A percentile compares a stretch with the other conserved stretches of the same genome.
Conservation (phyloP, 2,329 filamentous ascomycete genomes). For the Blumeriella jaapii region DNA sequence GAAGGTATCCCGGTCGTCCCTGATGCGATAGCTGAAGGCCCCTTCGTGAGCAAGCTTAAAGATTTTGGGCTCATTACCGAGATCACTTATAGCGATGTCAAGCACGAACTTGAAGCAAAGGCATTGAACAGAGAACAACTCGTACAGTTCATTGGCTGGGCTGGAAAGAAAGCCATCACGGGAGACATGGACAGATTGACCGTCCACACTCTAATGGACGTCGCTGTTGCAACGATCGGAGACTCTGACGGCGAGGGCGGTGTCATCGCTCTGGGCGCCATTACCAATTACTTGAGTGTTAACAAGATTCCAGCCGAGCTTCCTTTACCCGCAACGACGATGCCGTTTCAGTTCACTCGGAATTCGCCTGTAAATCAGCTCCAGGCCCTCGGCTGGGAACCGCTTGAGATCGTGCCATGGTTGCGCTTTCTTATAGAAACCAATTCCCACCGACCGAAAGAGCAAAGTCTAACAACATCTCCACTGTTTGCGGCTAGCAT, state of each 20-base stretch:
- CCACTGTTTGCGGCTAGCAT: conserved; percentile 66
- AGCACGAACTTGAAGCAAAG: conserved; percentile 68
- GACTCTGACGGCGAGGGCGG: conserved; percentile 48
- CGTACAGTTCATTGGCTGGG: conserved; percentile 75
- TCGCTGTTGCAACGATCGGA: conserved; percentile 62
- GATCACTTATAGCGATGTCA: conserved; percentile 79
- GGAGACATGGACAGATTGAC: conserved; percentile 61
- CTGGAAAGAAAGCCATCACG: conserved; percentile 57
- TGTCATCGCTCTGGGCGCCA: conserved; percentile 65
- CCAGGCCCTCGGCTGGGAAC: conserved; percentile 73
- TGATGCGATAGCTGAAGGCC: conserved; percentile 58
- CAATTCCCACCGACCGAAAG: conserved; percentile 42
- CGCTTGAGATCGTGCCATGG: conserved; percentile 80
- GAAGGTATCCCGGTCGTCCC: conserved; percentile 81
- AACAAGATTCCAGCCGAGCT: conserved; percentile 70
- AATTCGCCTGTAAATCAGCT: conserved; percentile 55
- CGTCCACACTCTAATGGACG: conserved; percentile 61
- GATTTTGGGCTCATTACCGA: conserved; percentile 80
- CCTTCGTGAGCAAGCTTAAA: conserved; percentile 68
- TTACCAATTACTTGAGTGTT: conserved; percentile 65
- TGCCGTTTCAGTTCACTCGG: conserved; percentile 76
- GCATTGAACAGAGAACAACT: conserved; percentile 72
- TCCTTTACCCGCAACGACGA: conserved; percentile 68
- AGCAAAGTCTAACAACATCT: conserved; percentile 60
- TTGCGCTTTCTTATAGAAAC: conserved; percentile 67